Conservation (phyloP, 202 grass and related monocot genomes). For the Elaeis oleifera region DNA sequence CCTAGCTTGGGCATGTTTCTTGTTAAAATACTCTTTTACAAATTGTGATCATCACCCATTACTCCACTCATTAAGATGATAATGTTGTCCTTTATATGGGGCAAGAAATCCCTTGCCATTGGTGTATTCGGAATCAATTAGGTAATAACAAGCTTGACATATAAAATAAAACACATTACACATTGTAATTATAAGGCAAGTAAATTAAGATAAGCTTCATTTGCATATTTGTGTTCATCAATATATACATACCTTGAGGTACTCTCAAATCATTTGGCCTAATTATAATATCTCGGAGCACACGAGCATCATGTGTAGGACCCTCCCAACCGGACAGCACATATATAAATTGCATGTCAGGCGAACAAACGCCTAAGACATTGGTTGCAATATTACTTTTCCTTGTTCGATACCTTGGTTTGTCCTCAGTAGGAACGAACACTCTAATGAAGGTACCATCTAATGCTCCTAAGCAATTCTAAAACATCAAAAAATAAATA, state of each 20-base stretch:
- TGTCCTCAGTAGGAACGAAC: not conserved
- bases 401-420: not conserved
- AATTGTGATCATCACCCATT: not conserved
- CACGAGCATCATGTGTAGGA: too few relatives aligned
- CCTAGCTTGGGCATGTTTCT: not conserved
- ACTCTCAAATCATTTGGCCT: too few relatives aligned
- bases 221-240: too few relatives aligned
- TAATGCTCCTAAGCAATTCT: not conserved
- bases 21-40: not conserved
- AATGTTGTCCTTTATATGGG: conserved; percentile 11
- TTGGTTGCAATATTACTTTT: not conserved
- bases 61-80: conserved; percentile 24
- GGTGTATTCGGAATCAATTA: not conserved
- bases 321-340: too few relatives aligned
- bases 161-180: too few relatives aligned
- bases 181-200: too few relatives aligned
- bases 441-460: not conserved
- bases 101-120: conserved; percentile 17
- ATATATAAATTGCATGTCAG: too few relatives aligned
- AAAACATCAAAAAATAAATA: not conserved
- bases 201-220: too few relatives aligned
- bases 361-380: too few relatives aligned
- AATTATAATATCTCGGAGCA: too few relatives aligned
- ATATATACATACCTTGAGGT: too few relatives aligned
- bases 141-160: too few relatives aligned